phyloP scores from a whole-genome alignment of 148 eudicot species.

The Cornus florida region DNA sequence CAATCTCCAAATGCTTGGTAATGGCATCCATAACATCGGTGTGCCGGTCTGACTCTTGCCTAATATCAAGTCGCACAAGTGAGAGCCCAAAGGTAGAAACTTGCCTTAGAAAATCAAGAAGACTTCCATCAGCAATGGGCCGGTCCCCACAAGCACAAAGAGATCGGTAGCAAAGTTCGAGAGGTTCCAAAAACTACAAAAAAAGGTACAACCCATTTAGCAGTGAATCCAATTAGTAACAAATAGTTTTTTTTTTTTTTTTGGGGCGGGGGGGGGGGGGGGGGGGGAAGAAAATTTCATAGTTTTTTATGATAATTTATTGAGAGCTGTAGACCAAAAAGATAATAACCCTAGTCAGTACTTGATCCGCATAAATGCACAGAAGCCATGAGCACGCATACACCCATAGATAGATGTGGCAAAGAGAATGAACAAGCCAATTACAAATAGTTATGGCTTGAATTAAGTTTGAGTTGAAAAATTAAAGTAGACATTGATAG shows the following conservation, averaged over 20 bases:
- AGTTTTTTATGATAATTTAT: too few relatives aligned
- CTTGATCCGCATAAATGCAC: constrained; percentile 2
- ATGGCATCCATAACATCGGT: constrained; percentile 96
- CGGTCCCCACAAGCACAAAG: constrained; percentile 91
- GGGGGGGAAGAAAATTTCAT: not conserved
- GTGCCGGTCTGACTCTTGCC: constrained; percentile 96
- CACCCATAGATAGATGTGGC: not conserved
- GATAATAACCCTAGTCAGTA: not conserved
- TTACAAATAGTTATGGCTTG: not conserved
- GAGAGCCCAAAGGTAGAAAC: constrained; percentile 97
- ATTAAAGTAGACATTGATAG: not conserved
- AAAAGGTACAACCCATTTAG: constrained; percentile 3
- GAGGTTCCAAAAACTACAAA: constrained; percentile 87
- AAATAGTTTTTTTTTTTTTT: not conserved
- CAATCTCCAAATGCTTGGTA: constrained; percentile 80
- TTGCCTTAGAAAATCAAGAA: constrained; percentile 93
- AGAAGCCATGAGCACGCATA: too few relatives aligned
- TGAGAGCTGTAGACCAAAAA: not conserved
- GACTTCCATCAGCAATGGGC: constrained; percentile 93
- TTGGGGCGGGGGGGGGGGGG: not conserved
- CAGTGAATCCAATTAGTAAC: not conserved
- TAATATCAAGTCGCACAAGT: constrained; percentile 85
- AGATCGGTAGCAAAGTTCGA: constrained; percentile 91
- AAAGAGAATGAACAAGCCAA: not conserved
- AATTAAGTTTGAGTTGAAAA: not conserved